A percentile compares a stretch with the other conserved stretches of the same genome.
Evolutionary conservation across 139 green algal genomes (phyloP).

Genomic region (Micractinium sp.): DNA sequence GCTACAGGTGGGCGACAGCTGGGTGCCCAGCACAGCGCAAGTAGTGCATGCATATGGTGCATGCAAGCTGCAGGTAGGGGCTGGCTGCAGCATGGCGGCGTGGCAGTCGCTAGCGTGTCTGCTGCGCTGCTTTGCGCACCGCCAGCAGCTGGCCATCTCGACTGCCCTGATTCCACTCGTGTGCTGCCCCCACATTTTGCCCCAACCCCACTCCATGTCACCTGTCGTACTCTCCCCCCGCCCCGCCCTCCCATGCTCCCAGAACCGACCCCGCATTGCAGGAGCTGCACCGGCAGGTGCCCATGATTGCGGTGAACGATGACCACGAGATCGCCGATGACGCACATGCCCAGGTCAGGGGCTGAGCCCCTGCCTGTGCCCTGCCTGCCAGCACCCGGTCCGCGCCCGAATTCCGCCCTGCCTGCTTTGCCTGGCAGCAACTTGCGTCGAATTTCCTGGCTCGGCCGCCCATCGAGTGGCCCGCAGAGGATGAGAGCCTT

Average conservation of each 20-base stretch:
- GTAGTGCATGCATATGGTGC: neutral
- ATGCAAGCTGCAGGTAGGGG: neutral
- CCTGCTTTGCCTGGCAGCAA: neutral
- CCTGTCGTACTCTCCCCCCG: neutral
- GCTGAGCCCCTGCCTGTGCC: neutral
- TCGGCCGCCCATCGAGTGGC: neutral
- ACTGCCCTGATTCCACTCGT: too few relatives aligned
- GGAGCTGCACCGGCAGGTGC: constrained; percentile 31
- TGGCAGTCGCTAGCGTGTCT: too few relatives aligned
- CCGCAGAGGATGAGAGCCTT: too few relatives aligned
- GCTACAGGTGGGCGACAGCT: constrained; percentile 16
- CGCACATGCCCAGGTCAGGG: neutral
- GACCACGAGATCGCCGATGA: constrained; percentile 33
- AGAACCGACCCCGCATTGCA: constrained; percentile 31
- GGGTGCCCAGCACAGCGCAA: too few relatives aligned
- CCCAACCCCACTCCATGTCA: neutral
- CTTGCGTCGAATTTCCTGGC: neutral
- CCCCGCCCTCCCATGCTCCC: neutral
- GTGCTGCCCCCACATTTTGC: too few relatives aligned
- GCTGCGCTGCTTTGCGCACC: too few relatives aligned
- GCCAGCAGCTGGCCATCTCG: too few relatives aligned
- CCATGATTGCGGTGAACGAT: constrained; percentile 19
- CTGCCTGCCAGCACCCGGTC: neutral
- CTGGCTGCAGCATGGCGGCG: too few relatives aligned
- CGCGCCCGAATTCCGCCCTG: neutral